phyloP scores from a whole-genome alignment of 78 protist species.

The Dictyostelium purpureum region DNA sequence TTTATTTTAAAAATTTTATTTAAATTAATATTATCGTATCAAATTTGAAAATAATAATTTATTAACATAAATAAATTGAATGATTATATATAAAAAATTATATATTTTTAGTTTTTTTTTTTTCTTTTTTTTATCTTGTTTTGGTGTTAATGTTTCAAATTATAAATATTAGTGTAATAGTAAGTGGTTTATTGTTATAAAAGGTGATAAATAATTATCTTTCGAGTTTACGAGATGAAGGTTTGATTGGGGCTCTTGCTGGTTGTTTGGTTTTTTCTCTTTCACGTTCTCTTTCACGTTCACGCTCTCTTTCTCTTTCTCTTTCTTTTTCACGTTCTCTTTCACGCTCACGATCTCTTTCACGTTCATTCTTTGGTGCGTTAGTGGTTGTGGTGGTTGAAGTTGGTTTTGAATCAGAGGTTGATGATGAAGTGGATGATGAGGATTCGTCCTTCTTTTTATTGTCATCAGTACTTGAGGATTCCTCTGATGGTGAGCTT shows the following conservation, averaged over 20 bases:
- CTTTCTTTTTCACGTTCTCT: constrained; percentile 47
- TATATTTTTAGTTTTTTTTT: neutral
- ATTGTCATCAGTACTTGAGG: no score
- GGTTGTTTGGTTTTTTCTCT: constrained; percentile 7
- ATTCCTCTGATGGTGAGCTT: neutral
- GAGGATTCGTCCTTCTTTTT: neutral
- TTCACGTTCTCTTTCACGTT: constrained; percentile 49
- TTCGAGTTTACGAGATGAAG: constrained; percentile 38
- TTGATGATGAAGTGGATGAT: neutral
- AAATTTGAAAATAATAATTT: no score
- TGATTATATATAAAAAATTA: no score
- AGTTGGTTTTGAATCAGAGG: neutral
- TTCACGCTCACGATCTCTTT: constrained; percentile 47
- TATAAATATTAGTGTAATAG: neutral
- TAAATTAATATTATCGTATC: no score
- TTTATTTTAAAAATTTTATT: no score
- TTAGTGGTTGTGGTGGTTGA: neutral
- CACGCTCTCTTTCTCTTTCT: constrained; percentile 41
- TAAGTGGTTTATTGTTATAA: neutral
- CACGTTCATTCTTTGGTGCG: neutral
- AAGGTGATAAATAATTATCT: neutral
- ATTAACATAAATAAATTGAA: no score
- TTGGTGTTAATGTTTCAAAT: neutral
- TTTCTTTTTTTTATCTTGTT: neutral
- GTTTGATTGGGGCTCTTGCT: constrained; percentile 33